Evolutionary conservation across 1,139 yeast species (phyloP).

Genomic region (Yamadazyma triangularis): DNA sequence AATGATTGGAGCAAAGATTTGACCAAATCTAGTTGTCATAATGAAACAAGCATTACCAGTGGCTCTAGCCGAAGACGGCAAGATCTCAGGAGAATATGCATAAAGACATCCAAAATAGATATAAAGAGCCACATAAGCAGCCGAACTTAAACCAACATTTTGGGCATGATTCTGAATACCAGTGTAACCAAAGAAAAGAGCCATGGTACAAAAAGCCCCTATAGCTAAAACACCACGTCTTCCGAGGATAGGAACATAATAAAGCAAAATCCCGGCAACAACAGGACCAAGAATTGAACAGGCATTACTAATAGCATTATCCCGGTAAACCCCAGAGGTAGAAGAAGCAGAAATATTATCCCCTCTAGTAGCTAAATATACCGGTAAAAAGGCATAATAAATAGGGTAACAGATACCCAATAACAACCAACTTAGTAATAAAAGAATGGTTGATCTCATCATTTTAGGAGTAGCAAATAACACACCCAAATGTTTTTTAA

Average conservation of each 20-base stretch:
- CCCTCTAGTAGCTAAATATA: constrained; percentile 34
- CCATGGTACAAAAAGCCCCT: constrained; percentile 32
- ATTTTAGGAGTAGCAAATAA: constrained; percentile 24
- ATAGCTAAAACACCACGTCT: constrained; percentile 28
- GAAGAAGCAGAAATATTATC: constrained; percentile 28
- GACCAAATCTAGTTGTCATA: constrained; percentile 24
- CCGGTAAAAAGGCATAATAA: constrained; percentile 35
- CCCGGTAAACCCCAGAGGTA: constrained; percentile 26
- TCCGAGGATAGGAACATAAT: constrained; percentile 23
- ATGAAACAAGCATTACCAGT: constrained; percentile 32
- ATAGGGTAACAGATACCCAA: constrained; percentile 38
- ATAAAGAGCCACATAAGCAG: constrained; percentile 25
- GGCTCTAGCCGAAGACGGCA: constrained; percentile 32
- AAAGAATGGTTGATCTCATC: constrained; percentile 23
- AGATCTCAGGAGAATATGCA: constrained; percentile 32
- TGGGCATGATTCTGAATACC: constrained; percentile 23
- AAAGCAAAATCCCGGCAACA: constrained; percentile 26
- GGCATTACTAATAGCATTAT: constrained; percentile 25
- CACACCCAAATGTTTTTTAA: constrained; percentile 19
- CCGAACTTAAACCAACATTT: constrained; percentile 27
- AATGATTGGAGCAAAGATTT: constrained; percentile 27
- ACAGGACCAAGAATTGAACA: constrained; percentile 29
- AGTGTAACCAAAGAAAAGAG: constrained; percentile 31
- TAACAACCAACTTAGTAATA: constrained; percentile 32
- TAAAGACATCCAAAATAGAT: constrained; percentile 30